Evolutionary conservation across 106 monocot genomes (phyloP), one percentile per base, ranked within the genome.

Genomic region (Alisma plantagoaquatica): DNA sequence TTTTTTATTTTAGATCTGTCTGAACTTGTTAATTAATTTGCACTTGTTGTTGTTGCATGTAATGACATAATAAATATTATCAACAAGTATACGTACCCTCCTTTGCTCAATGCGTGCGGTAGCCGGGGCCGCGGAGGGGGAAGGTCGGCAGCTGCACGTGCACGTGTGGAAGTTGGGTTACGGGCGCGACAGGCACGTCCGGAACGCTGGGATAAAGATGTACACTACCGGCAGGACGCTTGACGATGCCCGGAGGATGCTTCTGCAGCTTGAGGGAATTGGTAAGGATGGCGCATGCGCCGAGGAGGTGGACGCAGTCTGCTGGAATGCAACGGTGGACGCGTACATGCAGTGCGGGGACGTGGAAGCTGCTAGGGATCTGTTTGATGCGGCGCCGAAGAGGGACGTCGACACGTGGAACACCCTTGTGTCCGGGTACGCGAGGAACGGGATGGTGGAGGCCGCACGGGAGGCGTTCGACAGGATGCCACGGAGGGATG

Each of bases 381-480:
- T 74, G 65, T 81, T 80, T 42, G 65, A 73, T 12, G 31, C 27
- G 52, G 77, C 77, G 73, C 60, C 29, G 4, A 33, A 41, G 23
- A 64, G 70, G 50, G 73, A 48, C 46, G 68, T 82, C 14, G 76
- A 69, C 1, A 64, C 81, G 0, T 77, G 77, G 77, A 82, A 77
- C 4, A 60, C 70, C 0, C 48, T 82, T 20, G 23, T 82, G 16
- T 65, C 69, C 0, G 77, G 77, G 3, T 54, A 69, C 10, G 29
- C 54, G 1, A 58, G 41, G 11, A 53, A 66, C 23, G 75, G 83
- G 5, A 46, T 61, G 14, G n/a, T 82, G 27, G 43, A 54, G 4
- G 66, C 30, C 5, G 77, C 77, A 7, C 19, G 56, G 23, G 41
- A 7, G 20, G 31, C 58, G 16, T 77, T 82, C 23, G 73, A 82